Conservation (phyloP, 768 basidiomycete genomes). For the Russula olivacea region DNA sequence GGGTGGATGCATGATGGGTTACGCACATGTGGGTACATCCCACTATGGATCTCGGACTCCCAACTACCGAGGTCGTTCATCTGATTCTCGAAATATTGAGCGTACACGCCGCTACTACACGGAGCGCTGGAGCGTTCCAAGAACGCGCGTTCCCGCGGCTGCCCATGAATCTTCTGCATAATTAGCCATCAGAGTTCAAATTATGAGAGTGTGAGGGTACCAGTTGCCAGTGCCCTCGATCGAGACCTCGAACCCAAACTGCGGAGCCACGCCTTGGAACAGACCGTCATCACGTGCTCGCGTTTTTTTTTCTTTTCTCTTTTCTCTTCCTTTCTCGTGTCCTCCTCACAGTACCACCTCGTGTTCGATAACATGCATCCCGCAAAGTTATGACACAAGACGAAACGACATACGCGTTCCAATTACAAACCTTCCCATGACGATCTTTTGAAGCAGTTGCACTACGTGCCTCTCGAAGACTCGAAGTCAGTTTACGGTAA, state of each 20-base stretch:
- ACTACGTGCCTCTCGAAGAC: no score
- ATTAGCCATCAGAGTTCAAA: neutral
- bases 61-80: slow-evolving; percentile 56
- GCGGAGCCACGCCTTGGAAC: no score
- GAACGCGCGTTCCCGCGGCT: slow-evolving; percentile 79
- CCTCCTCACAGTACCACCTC: no score
- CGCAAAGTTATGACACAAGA: neutral
- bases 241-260: no score
- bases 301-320: no score
- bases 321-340: no score
- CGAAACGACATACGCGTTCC: no score
- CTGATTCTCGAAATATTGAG: slow-evolving; percentile 43
- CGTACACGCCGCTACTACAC: no score
- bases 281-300: no score
- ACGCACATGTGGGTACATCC: slow-evolving; percentile 58
- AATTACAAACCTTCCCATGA: slow-evolving; percentile 32
- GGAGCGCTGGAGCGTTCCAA: slow-evolving; percentile 65
- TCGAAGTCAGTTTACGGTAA: slow-evolving; percentile 58
- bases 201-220: slow-evolving; percentile 33
- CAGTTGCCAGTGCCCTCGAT: slow-evolving; percentile 78
- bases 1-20: neutral
- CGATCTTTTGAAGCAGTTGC: slow-evolving; percentile 64
- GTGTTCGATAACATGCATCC: no score
- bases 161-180: slow-evolving; percentile 80
- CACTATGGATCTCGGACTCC: slow-evolving; percentile 68